Conservation (phyloP, 2,329 filamentous ascomycete genomes). For the Pseudogymnoascus sp. region DNA sequence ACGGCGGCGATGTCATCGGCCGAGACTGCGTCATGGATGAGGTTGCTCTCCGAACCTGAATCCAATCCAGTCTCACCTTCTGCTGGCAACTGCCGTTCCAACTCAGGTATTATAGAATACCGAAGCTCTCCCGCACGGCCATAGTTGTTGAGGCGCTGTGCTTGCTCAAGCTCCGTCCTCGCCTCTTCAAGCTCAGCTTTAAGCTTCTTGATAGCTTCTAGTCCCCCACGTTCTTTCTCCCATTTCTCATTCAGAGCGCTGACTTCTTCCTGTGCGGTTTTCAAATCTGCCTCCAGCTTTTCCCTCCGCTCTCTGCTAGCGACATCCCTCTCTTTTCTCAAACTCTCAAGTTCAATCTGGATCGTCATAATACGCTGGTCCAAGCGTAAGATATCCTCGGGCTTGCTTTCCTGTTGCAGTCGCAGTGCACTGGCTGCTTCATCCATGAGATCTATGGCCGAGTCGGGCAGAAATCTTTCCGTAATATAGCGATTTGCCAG, state of each 20-base stretch:
- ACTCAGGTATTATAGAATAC: constrained; percentile 74
- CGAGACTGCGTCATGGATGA: constrained; percentile 92
- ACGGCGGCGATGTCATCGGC: constrained; percentile 90
- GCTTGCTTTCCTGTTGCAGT: constrained; percentile 92
- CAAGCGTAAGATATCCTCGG: constrained; percentile 83
- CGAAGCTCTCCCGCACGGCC: constrained; percentile 82
- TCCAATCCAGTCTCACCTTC: constrained; percentile 46
- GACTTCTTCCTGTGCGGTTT: constrained; percentile 68
- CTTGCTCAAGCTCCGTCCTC: constrained; percentile 75
- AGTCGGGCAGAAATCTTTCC: constrained; percentile 90
- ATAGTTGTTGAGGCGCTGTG: constrained; percentile 82
- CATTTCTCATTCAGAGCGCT: constrained; percentile 70
- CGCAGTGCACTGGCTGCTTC: constrained; percentile 87
- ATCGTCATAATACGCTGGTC: constrained; percentile 96
- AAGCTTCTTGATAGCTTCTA: constrained; percentile 76
- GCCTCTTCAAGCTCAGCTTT: constrained; percentile 86
- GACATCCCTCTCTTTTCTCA: constrained; percentile 89
- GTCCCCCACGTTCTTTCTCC: constrained; percentile 82
- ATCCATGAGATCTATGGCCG: constrained; percentile 94
- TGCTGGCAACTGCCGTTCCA: constrained; percentile 72
- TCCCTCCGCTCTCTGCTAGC: constrained; percentile 80
- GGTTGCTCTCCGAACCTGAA: constrained; percentile 38
- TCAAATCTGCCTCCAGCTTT: constrained; percentile 71
- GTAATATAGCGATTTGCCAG: constrained; percentile 96
- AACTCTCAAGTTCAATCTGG: constrained; percentile 89